Evolutionary conservation across 2,329 filamentous ascomycete genomes (phyloP).

Genomic region (Aspergillus glaucus): DNA sequence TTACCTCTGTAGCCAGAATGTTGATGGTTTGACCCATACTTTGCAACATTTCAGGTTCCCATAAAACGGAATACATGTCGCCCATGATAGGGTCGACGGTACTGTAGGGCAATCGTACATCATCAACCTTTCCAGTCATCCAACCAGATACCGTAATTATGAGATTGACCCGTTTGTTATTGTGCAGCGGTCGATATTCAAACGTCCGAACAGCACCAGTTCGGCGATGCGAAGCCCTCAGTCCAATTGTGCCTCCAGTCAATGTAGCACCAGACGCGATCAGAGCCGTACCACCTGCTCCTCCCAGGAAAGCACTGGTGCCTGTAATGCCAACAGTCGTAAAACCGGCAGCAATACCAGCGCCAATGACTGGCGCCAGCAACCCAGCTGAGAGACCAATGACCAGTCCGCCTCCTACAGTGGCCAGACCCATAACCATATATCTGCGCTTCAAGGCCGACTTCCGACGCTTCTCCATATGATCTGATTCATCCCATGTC

Average conservation of each 20-base stretch:
- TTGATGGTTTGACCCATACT: conserved; percentile 99
- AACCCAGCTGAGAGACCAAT: conserved; percentile 92
- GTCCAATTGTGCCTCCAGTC: conserved; percentile 79
- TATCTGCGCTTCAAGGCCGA: conserved; percentile 74
- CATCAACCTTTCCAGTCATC: conserved; percentile 98
- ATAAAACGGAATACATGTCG: conserved; percentile 91
- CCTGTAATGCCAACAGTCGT: conserved; percentile 90
- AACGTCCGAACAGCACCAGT: conserved; percentile 93
- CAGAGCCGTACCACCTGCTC: conserved; percentile 84
- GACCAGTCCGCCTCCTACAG: conserved; percentile 87
- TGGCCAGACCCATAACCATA: conserved; percentile 93
- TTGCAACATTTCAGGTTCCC: conserved; percentile 96
- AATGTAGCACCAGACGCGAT: conserved; percentile 86
- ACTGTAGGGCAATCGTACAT: conserved; percentile 90
- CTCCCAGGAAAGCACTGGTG: conserved; percentile 81
- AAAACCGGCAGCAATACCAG: conserved; percentile 87
- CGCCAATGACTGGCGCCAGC: conserved; percentile 87
- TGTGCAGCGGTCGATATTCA: conserved; percentile 92
- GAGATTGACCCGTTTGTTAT: conserved; percentile 94
- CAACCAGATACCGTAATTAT: conserved; percentile 93
- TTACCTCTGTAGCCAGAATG: conserved; percentile 90
- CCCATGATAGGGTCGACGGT: conserved; percentile 98
- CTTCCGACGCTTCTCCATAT: conserved; percentile 82
- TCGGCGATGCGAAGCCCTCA: conserved; percentile 75
- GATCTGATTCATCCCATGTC: conserved; percentile 95